These are phyloP conservation scores for Sonneratia alba DNA, from an alignment of 345 rosid species.

Conservation along the genomic window DNA sequence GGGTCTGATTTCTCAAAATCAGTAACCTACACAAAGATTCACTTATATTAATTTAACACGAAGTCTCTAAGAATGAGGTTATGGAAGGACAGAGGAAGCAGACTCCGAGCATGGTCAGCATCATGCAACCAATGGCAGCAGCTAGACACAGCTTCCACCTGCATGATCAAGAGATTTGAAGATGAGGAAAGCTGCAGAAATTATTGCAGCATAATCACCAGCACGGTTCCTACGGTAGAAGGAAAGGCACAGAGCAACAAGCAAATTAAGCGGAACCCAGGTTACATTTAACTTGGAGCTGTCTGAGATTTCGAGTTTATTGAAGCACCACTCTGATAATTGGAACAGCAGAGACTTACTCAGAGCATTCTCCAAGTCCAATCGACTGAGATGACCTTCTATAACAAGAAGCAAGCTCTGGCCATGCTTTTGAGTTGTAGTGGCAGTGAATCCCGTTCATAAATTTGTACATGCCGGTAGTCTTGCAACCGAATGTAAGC, in stretches of 20 bases:
- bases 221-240: too few species aligned
- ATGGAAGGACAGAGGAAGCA: constrained; percentile 86
- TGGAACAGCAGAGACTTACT: neutral
- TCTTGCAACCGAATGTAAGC: too few species aligned
- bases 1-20: constrained; percentile 78
- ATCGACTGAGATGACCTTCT: neutral
- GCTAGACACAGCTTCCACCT: constrained; percentile 90
- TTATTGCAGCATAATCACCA: neutral
- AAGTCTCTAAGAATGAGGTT: neutral
- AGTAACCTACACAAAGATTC: constrained; percentile 44
- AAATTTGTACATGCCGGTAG: neutral
- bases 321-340: too few species aligned
- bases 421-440: too few species aligned
- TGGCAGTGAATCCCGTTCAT: neutral
- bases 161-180: constrained; percentile 1
- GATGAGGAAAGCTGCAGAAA: neutral
- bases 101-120: constrained; percentile 77
- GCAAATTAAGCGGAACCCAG: neutral
- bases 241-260: too few species aligned
- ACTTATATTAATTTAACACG: neutral
- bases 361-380: neutral
- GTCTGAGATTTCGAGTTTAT: neutral
- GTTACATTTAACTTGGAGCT: too few species aligned
- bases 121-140: constrained; percentile 89
- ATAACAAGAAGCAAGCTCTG: too few species aligned